phyloP scores from a whole-genome alignment of 2,329 filamentous ascomycete species.

The Aspergillus japonicus region DNA sequence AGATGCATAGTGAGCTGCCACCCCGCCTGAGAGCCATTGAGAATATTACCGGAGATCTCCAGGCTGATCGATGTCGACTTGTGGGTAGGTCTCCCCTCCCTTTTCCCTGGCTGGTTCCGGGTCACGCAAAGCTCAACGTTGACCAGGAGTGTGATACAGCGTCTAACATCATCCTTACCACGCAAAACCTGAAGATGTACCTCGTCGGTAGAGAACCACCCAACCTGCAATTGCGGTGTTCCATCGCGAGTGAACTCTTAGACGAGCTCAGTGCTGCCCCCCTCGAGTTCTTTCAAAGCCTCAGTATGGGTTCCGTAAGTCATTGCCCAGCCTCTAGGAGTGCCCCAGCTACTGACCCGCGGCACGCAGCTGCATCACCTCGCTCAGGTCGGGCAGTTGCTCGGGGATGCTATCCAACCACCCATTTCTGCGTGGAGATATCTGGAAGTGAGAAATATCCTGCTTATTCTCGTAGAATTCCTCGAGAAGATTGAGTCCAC shows the following conservation, averaged over 20 bases:
- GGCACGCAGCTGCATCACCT: neutral
- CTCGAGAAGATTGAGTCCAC: neutral
- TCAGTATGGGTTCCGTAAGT: neutral
- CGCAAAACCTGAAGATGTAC: neutral
- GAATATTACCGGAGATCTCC: neutral
- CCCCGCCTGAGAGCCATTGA: neutral
- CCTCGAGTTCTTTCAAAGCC: neutral
- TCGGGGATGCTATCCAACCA: neutral
- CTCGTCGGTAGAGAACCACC: neutral
- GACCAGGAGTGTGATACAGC: too few relatives aligned
- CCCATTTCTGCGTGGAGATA: neutral
- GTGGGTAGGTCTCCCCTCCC: neutral
- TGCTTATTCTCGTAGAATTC: neutral
- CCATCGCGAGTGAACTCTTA: neutral
- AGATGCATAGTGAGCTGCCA: neutral
- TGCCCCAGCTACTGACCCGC: neutral
- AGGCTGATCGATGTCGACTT: neutral
- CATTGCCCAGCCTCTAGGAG: neutral
- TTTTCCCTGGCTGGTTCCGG: too few relatives aligned
- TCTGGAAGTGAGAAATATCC: neutral
- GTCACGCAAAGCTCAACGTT: too few relatives aligned
- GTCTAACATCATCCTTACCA: neutral
- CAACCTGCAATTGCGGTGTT: neutral
- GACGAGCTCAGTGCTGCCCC: neutral
- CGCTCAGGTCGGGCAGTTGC: neutral